Conservation (phyloP, 2,329 filamentous ascomycete genomes). For the Aspergillus novoparasiticus region DNA sequence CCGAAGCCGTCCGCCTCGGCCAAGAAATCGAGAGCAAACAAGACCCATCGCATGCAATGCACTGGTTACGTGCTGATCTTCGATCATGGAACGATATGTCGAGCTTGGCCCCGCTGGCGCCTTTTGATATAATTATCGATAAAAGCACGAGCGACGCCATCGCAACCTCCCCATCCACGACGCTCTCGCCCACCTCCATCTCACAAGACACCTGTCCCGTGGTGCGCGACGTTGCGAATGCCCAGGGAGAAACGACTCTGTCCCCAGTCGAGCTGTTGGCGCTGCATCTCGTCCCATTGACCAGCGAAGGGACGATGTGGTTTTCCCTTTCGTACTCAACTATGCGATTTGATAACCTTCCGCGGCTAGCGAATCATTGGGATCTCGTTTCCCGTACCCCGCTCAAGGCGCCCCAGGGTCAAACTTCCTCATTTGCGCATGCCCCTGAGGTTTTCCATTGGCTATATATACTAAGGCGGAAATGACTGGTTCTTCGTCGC, state of each 20-base stretch:
- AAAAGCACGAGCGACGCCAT: slow-evolving; percentile 44
- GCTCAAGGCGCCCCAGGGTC: slow-evolving; percentile 35
- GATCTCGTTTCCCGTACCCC: slow-evolving; percentile 30
- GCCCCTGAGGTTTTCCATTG: slow-evolving; percentile 40
- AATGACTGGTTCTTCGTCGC: slow-evolving; percentile 10
- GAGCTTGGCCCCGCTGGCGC: slow-evolving; percentile 25
- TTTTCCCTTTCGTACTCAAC: slow-evolving; percentile 38
- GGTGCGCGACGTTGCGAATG: slow-evolving; percentile 20
- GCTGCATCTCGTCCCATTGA: slow-evolving; percentile 35
- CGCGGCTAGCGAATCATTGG: slow-evolving; percentile 30
- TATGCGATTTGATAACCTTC: slow-evolving; percentile 34
- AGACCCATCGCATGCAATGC: slow-evolving; percentile 28
- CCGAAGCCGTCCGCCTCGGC: slow-evolving; percentile 40
- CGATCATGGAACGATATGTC: slow-evolving; percentile 35
- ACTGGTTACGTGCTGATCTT: slow-evolving; percentile 34
- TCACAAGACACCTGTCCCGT: slow-evolving; percentile 23
- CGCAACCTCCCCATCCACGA: slow-evolving; percentile 27
- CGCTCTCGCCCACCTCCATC: slow-evolving; percentile 17
- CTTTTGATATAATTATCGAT: slow-evolving; percentile 38
- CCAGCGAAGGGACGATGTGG: slow-evolving; percentile 32
- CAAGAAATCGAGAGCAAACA: slow-evolving; percentile 26
- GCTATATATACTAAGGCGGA: slow-evolving; percentile 36
- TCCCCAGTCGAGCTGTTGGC: slow-evolving; percentile 39
- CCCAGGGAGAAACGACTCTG: slow-evolving; percentile 18
- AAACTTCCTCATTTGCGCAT: slow-evolving; percentile 29